Conservation (phyloP, 306 rosid genomes). For the Casuarina glauca region DNA sequence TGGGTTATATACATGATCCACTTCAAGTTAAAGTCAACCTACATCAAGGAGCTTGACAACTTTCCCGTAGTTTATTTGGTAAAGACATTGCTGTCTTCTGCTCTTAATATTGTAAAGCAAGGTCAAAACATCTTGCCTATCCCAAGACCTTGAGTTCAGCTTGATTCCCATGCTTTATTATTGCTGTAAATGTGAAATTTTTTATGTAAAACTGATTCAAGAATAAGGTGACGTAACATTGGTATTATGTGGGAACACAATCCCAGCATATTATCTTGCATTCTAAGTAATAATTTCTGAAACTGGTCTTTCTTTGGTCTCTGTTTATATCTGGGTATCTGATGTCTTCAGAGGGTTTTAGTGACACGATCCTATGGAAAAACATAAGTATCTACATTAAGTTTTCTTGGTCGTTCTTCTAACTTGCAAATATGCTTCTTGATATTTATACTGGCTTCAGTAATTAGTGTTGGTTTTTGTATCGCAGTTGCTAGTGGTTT, state of each 20-base stretch:
- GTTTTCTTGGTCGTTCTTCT: too few species aligned
- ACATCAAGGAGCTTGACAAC: constrained; percentile 68
- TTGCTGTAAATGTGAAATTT: not conserved
- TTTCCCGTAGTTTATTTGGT: constrained; percentile 58
- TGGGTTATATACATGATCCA: constrained; percentile 67
- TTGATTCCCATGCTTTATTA: not conserved
- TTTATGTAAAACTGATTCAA: too few species aligned
- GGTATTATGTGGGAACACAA: too few species aligned
- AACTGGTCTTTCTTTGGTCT: too few species aligned
- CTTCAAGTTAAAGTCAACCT: constrained; percentile 62
- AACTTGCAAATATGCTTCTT: too few species aligned
- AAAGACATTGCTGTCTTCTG: not conserved
- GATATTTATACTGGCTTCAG: not conserved
- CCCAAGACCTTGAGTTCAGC: not conserved
- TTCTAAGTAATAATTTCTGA: too few species aligned
- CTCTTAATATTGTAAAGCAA: not conserved
- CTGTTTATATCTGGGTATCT: too few species aligned
- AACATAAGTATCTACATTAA: too few species aligned
- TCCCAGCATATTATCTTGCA: too few species aligned
- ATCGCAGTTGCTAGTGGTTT: constrained; percentile 54
- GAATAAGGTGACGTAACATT: not conserved
- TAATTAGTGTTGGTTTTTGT: constrained; percentile 6
- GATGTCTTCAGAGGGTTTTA: too few species aligned
- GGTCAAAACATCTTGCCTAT: not conserved
- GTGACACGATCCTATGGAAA: too few species aligned